Base-by-base conservation (phyloP, 2,329 filamentous ascomycete genomes). In the Ceratocystis alfenasii region DNA sequence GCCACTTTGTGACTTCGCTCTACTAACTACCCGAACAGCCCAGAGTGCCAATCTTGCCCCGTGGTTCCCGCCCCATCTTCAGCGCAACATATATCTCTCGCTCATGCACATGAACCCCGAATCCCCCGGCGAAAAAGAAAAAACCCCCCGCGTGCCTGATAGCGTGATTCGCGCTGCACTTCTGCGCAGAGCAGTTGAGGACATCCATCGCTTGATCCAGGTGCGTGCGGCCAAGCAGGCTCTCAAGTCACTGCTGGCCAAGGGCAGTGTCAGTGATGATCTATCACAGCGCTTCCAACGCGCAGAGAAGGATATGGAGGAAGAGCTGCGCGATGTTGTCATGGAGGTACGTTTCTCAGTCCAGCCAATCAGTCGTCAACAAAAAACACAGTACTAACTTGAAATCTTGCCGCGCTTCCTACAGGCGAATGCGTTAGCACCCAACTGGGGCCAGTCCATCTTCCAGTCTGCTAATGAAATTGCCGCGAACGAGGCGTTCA, bases 401-500 rank as follows among this genome's bases (percentile, higher is more conserved):
- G 28, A 55, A 20, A 44, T 30, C 25, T 64, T 22, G 20, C 53
- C 17, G 33, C 22, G n/a, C 22, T 36, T 62, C 2, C 8, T n/a
- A 41, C 70, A 96, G 90, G 94, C 95, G 72, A 97, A 97, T 74
- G 91, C 89, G 22, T 88, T 96, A 69, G 82, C 85, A 1, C 87
- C 89, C 62, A 87, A 87, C 75, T 99, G 94, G 94, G 94, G 94
- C 68, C 87, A 94, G 74, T 85, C 84, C 66, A 97, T 99, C 75
- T 99, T 99, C 83, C 94, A 99, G 76, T 92, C 89, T 59, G 94
- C 94, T 65, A 95, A 95, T 76, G 94, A 99, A 76, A 96, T 99
- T 76, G 86, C 88, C 67, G 87, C 90, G 73, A 96, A 96, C 77
- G 83, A 84, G 53, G 78, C 86, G 60, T 82, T 96, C 72, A 88